These are phyloP conservation scores for Cyclotella choctawhatcheeana DNA, from an alignment of 108 stramenopile species.

Conservation along the genomic window DNA sequence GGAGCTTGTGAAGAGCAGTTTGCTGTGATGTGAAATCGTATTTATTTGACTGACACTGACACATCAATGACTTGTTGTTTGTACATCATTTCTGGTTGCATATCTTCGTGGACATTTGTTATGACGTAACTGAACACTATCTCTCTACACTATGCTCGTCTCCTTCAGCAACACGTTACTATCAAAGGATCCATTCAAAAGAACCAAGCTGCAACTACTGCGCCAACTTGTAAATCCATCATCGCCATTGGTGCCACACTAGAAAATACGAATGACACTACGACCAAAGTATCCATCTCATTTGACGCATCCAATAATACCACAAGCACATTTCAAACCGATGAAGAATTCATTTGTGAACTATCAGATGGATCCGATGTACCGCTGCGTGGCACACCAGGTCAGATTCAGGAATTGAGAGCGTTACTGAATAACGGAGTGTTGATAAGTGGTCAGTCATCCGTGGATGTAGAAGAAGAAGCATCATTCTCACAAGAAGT, in stretches of 20 bases:
- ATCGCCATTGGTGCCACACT: constrained; percentile 4
- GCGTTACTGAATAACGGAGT: constrained; percentile 6
- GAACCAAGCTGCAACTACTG: neutral
- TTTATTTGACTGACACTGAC: no score
- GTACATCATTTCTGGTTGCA: no score
- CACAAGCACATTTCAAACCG: neutral
- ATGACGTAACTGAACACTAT: no score
- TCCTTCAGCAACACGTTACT: neutral
- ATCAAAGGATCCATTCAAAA: neutral
- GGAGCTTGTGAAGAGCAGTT: no score
- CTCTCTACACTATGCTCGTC: no score
- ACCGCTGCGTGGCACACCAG: neutral
- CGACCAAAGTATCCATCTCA: neutral
- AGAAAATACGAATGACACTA: neutral
- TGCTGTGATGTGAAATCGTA: no score
- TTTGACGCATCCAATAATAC: neutral
- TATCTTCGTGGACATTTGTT: no score
- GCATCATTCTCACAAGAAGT: no score
- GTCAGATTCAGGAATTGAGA: constrained; percentile 8
- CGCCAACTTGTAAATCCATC: neutral
- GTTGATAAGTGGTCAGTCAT: neutral
- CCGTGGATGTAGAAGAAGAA: neutral
- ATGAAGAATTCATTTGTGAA: constrained; percentile 9
- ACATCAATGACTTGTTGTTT: no score
- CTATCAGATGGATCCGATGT: constrained; percentile 1